Evolutionary conservation across 2,329 filamentous ascomycete species (phyloP).

Genomic region (Colletotrichum sp.): DNA sequence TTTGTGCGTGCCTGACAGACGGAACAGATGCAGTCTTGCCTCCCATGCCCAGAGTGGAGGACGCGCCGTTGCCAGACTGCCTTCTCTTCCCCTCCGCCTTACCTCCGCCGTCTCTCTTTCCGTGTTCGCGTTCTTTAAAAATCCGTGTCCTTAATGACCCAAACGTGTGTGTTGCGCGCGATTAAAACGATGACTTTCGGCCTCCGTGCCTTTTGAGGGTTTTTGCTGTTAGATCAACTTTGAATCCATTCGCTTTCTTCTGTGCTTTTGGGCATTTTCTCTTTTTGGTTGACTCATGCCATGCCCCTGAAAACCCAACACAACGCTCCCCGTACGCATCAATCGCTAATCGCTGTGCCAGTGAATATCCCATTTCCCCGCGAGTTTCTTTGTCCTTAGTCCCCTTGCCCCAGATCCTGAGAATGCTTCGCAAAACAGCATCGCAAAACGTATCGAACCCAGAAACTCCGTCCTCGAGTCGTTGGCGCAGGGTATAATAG

Average conservation of each 20-base stretch:
- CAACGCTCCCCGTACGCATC: constrained; percentile 2
- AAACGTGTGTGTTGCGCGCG: not conserved
- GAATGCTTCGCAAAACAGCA: constrained; percentile 13
- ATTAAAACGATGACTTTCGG: not conserved
- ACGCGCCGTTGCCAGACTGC: not conserved
- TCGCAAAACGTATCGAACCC: constrained; percentile 10
- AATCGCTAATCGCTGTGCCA: constrained; percentile 11
- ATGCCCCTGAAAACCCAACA: constrained; percentile 12
- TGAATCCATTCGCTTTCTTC: constrained; percentile 14
- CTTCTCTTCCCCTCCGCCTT: not conserved
- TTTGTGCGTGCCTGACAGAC: not conserved
- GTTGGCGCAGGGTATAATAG: constrained; percentile 12
- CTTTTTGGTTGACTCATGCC: constrained; percentile 11
- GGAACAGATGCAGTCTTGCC: constrained; percentile 8
- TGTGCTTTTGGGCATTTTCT: constrained; percentile 17
- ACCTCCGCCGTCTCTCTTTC: not conserved
- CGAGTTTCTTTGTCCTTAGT: not conserved
- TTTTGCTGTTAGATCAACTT: not conserved
- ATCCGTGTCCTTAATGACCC: not conserved
- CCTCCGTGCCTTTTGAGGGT: not conserved
- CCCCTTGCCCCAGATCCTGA: constrained; percentile 3
- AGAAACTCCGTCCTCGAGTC: constrained; percentile 16
- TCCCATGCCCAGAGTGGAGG: not conserved
- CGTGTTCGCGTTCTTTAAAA: not conserved
- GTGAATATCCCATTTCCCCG: constrained; percentile 9